These are phyloP conservation scores for Glebionis coronaria DNA, from an alignment of 129 eudicot species.

Conservation along the genomic window DNA sequence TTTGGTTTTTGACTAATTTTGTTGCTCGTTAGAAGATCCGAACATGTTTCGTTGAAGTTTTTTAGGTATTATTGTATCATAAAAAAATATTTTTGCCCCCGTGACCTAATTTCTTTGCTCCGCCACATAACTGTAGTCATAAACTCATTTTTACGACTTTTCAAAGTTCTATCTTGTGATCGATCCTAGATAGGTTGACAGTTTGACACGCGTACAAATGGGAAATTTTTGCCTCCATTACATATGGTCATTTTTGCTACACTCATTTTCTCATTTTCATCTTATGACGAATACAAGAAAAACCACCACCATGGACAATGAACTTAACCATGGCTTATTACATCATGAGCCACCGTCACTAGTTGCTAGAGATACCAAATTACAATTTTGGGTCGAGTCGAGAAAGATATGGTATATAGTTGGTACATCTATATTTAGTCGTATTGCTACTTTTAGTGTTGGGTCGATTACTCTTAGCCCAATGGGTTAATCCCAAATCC, in stretches of 20 bases:
- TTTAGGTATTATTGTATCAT: too few species aligned
- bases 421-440: constrained; percentile 46
- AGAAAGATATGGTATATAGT: constrained; percentile 57
- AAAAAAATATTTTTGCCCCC: too few species aligned
- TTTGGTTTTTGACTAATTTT: too few species aligned
- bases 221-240: constrained; percentile 1
- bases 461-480: too few species aligned
- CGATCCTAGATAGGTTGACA: too few species aligned
- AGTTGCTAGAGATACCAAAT: not conserved
- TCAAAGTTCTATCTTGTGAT: too few species aligned
- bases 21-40: too few species aligned
- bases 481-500: too few species aligned
- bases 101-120: too few species aligned
- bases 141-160: too few species aligned
- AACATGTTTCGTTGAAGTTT: too few species aligned
- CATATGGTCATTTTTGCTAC: constrained; percentile 10
- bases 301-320: not conserved
- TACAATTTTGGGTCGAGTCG: constrained; percentile 45
- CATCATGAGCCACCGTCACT: not conserved
- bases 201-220: constrained; percentile 5
- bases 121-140: too few species aligned
- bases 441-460: constrained; percentile 38
- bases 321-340: constrained; percentile 22
- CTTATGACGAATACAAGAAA: not conserved
- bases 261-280: not conserved